A percentile compares a stretch with the other conserved stretches of the same genome.
phyloP scores from a whole-genome alignment of 345 rosid genomes.

The Ceriops tagal region DNA sequence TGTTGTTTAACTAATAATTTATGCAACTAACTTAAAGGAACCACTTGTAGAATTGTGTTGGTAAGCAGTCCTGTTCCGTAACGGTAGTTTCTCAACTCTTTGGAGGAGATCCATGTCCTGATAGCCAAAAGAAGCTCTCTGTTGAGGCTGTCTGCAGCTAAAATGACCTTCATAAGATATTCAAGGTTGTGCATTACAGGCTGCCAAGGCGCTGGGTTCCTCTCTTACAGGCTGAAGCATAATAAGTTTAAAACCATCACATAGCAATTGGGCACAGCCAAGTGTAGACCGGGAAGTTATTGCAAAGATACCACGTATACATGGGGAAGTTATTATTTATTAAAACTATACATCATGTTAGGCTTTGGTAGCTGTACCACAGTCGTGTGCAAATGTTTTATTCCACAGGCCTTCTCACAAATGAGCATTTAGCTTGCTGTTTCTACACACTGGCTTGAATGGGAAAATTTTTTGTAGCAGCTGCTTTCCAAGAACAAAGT shows the following conservation, averaged over 20 bases:
- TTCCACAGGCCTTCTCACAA: conserved; percentile 9
- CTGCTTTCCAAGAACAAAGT: conserved; percentile 17
- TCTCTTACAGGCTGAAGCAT: too few species aligned
- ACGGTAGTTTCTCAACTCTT: conserved; percentile 23
- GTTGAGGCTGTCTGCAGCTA: conserved; percentile 32
- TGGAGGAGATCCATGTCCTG: conserved; percentile 31
- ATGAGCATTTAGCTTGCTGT: conserved; percentile 24
- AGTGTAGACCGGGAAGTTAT: conserved; percentile 15
- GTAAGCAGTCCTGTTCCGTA: conserved; percentile 25
- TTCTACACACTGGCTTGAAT: conserved; percentile 10
- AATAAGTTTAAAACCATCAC: neutral
- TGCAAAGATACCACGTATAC: conserved; percentile 14
- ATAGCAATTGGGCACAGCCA: conserved; percentile 21
- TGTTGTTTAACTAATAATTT: neutral
- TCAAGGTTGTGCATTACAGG: conserved; percentile 6
- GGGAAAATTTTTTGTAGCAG: conserved; percentile 16
- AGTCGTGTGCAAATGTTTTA: conserved; percentile 8
- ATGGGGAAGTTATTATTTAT: conserved; percentile 22
- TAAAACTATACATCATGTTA: conserved; percentile 6
- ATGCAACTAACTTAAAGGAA: neutral
- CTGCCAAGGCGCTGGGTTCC: conserved; percentile 4
- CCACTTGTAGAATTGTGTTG: conserved; percentile 25
- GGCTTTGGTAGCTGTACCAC: conserved; percentile 7
- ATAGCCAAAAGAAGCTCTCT: conserved; percentile 18
- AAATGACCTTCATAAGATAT: conserved; percentile 1